Evolutionary conservation across 2,329 filamentous ascomycete genomes (phyloP), one percentile per base, ranked within the genome.

Genomic region (Botrytis porri): DNA sequence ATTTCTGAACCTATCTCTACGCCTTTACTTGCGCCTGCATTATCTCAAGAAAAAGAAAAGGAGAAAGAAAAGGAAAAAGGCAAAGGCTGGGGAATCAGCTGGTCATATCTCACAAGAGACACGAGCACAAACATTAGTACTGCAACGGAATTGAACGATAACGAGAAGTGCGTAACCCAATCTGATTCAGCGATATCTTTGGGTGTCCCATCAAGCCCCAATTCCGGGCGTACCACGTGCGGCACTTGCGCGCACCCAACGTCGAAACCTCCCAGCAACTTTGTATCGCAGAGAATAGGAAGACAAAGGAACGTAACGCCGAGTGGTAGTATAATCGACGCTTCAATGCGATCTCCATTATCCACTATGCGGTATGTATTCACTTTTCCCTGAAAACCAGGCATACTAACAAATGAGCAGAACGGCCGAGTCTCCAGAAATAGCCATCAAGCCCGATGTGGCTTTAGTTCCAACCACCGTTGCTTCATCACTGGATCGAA

Each of bases 301-400:
- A 41, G 72, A 59, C 64, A 76, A 60, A 74, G 69, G 62, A 75
- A 70, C 1, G 75, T 78, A 9, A 79, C 77, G 14, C 78, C 78
- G 8, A 78, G 78, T 48, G 79, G 77, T 57, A 78, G 76, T 70
- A 80, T 79, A 54, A 78, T 75, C 59, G 76, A 79, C 61, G 60
- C 76, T 22, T 76, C 76, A 1, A 75, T 75, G 39, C 74, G 78
- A 62, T 78, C 78, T 29, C 78, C 78, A 37, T 60, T 79, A 18
- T 77, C 77, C 9, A 79, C 73, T 3, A 74, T 79, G 71, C 69
- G 77, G 78, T 79, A 72, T 35, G 75, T 69, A 4, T 57, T 41
- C 6, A 22, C 48, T 3, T 5, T 54, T 16, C 48, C 25, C 10
- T 12, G 4, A 22, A 37, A 9, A n/a, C 12, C 7, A 37, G 32